Percentiles rank a stretch among this genome's conserved stretches.
These are phyloP conservation scores for Microdochium trichocladiopsis DNA, from an alignment of 2,329 filamentous ascomycete species.

Conservation along the genomic window DNA sequence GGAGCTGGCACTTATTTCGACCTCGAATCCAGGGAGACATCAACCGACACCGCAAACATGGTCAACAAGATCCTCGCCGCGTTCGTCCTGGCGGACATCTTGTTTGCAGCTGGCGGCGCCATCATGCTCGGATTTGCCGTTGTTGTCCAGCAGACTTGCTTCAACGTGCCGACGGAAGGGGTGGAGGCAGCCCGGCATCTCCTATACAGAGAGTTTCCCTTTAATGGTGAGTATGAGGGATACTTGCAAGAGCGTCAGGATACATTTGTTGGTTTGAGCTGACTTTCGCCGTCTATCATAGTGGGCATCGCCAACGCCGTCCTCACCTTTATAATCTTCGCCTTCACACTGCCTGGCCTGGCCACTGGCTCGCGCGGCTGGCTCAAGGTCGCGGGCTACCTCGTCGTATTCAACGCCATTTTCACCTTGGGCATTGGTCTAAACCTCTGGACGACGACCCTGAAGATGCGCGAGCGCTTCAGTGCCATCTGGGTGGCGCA, in stretches of 20 bases:
- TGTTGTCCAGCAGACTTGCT: constrained; percentile 39
- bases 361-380: constrained; percentile 59
- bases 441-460: constrained; percentile 65
- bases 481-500: constrained; percentile 53
- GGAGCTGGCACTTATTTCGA: constrained; percentile 4
- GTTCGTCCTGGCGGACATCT: constrained; percentile 37
- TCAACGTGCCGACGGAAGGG: constrained; percentile 35
- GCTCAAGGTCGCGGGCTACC: constrained; percentile 63
- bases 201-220: constrained; percentile 45
- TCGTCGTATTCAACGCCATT: constrained; percentile 53
- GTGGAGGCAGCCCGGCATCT: constrained; percentile 41
- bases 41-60: constrained; percentile 33
- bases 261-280: too few relatives aligned
- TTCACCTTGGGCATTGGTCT: constrained; percentile 62
- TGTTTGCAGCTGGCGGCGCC: constrained; percentile 47
- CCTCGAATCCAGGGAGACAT: not conserved
- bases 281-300: constrained; percentile 14
- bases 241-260: not conserved
- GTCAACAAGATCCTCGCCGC: constrained; percentile 46
- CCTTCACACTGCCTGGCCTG: constrained; percentile 64
- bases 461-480: constrained; percentile 60
- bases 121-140: constrained; percentile 49
- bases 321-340: constrained; percentile 64
- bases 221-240: constrained; percentile 29
- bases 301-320: constrained; percentile 67